A percentile compares a stretch with the other conserved stretches of the same genome.
These are phyloP conservation scores for Gossypium davidsonii DNA, from an alignment of 441 rosid species.

Conservation along the genomic window DNA sequence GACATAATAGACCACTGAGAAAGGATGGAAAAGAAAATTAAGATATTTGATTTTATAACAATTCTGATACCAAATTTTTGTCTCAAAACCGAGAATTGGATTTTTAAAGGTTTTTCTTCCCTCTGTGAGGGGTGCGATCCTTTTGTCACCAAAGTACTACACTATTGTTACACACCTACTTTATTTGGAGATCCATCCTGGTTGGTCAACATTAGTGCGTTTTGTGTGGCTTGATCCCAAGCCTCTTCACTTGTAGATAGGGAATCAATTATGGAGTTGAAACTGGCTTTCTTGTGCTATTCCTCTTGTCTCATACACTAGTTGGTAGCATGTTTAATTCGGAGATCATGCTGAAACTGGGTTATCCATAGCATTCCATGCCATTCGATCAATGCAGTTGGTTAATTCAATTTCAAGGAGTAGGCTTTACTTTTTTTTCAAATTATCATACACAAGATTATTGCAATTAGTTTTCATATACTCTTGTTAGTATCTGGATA, in stretches of 20 bases:
- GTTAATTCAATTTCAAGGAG: neutral
- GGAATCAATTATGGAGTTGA: neutral
- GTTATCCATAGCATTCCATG: neutral
- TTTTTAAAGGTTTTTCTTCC: neutral
- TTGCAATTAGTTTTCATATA: neutral
- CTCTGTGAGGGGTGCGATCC: neutral
- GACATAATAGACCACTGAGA: neutral
- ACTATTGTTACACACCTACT: neutral
- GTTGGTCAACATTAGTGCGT: too few relatives aligned
- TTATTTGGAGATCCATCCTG: neutral
- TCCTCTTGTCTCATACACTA: neutral
- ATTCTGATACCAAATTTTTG: neutral
- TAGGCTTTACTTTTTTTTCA: too few relatives aligned
- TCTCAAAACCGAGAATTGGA: neutral
- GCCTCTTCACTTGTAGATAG: neutral
- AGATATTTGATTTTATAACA: neutral
- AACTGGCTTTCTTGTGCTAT: neutral
- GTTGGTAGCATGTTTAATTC: neutral
- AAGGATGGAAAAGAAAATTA: neutral
- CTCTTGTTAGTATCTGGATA: neutral
- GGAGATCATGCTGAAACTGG: neutral
- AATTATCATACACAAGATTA: neutral
- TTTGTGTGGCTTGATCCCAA: too few relatives aligned
- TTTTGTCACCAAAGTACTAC: neutral
- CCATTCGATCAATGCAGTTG: neutral